These are phyloP conservation scores for Neurospora sp. DNA, from an alignment of 495 filamentous ascomycete species.

Conservation along the genomic window DNA sequence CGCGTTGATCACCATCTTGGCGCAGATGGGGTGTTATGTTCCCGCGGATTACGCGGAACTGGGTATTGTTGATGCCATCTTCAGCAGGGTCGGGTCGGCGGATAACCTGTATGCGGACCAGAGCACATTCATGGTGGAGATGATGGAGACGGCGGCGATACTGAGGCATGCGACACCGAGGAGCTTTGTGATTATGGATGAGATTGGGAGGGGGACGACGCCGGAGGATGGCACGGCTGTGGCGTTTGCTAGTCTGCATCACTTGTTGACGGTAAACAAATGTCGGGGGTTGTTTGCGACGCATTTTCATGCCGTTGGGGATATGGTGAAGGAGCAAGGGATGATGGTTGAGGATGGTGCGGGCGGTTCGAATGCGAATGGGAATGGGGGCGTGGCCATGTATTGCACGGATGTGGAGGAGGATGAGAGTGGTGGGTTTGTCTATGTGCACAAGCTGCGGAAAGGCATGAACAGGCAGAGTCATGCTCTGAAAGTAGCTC, in stretches of 20 bases:
- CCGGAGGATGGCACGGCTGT: slow-evolving; percentile 84
- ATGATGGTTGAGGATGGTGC: slow-evolving; percentile 30
- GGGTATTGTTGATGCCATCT: slow-evolving; percentile 84
- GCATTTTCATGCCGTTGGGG: slow-evolving; percentile 80
- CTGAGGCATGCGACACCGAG: slow-evolving; percentile 53
- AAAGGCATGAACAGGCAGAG: slow-evolving; percentile 76
- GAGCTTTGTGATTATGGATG: slow-evolving; percentile 98
- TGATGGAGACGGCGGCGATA: slow-evolving; percentile 67
- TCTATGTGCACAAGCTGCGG: slow-evolving; percentile 74
- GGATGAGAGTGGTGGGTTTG: slow-evolving; percentile 52
- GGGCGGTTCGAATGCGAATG: slow-evolving; percentile 25
- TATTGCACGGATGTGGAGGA: slow-evolving; percentile 91
- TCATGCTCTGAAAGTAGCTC: slow-evolving; percentile 88
- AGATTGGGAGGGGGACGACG: slow-evolving; percentile 88
- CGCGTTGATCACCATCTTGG: slow-evolving; percentile 84
- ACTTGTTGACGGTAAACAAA: slow-evolving; percentile 64
- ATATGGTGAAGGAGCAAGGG: slow-evolving; percentile 43
- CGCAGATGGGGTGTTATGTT: slow-evolving; percentile 85
- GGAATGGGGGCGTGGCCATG: slow-evolving; percentile 48
- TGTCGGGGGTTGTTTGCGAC: slow-evolving; percentile 86
- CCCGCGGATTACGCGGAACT: slow-evolving; percentile 77
- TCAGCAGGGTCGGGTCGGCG: slow-evolving; percentile 83
- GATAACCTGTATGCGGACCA: slow-evolving; percentile 88
- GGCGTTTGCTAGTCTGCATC: slow-evolving; percentile 77
- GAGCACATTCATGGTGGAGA: slow-evolving; percentile 91